Evolutionary conservation across 345 rosid genomes (phyloP).

Genomic region (Salix viminalis): DNA sequence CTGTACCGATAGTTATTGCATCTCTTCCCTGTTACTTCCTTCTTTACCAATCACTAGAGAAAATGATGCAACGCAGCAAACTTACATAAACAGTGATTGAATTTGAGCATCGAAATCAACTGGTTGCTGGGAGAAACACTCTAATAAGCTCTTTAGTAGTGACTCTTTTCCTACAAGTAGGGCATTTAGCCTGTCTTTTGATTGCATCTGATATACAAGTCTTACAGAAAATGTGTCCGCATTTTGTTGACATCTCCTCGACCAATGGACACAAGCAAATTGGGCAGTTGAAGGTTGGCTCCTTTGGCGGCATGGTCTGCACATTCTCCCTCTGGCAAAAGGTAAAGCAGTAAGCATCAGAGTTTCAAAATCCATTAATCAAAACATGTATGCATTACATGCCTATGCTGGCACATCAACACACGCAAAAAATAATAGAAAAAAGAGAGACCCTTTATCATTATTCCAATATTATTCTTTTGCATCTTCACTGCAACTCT

Average conservation of each 20-base stretch:
- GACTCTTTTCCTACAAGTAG: conserved; percentile 79
- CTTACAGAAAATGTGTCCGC: conserved; percentile 96
- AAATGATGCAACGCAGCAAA: neutral
- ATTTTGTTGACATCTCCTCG: conserved; percentile 77
- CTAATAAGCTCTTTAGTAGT: conserved; percentile 61
- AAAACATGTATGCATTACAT: neutral
- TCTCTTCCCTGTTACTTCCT: neutral
- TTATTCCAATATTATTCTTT: neutral
- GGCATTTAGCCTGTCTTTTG: conserved; percentile 61
- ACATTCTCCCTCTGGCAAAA: conserved; percentile 35
- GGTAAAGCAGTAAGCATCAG: neutral
- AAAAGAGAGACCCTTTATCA: neutral
- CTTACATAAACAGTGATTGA: conserved; percentile 18
- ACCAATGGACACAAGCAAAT: conserved; percentile 76
- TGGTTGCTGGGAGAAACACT: conserved; percentile 78
- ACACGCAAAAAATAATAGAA: too few species aligned
- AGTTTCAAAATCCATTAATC: neutral
- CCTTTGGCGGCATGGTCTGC: conserved; percentile 47
- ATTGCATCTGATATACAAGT: conserved; percentile 62
- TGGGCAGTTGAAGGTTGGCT: conserved; percentile 78
- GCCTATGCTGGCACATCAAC: neutral
- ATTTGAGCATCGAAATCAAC: conserved; percentile 1
- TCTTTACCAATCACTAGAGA: neutral
- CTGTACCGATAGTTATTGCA: neutral
- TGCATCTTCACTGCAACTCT: neutral